Evolutionary conservation across 352 stramenopile genomes (phyloP), one percentile per base, ranked within the genome.

Genomic region (Phytophthora niederhauseri): DNA sequence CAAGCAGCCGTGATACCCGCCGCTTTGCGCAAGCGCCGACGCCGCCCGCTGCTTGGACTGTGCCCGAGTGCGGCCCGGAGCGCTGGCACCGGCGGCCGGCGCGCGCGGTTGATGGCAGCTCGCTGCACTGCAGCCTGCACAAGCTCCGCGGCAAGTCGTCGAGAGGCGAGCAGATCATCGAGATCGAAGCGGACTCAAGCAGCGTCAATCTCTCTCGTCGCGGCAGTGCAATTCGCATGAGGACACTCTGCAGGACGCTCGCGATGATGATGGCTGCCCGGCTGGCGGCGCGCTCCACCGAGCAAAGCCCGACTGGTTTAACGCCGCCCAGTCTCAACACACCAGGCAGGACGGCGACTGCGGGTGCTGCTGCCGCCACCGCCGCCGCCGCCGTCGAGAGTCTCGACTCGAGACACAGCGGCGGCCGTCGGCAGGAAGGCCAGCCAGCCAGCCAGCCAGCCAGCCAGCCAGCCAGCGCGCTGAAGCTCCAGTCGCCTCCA

Each of bases 231-330:
- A 43, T 17, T 17, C 4, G 38, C 38, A 48, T 48, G 38, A 15
- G 38, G 38, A 48, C 38, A 48, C 38, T 48, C 38, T 48, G 38
- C 38, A 48, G 38, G 38, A 48, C 22, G 20, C 48, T 61, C 45
- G 41, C 20, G 22, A 34, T 68, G 60, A 68, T 72, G 58, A 68
- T 68, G 65, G 22, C 57, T 61, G n/a, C 5, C 52, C 57, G 38
- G 46, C 48, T 64, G 54, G 45, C 41, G 19, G 36, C 24, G 48
- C 24, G 22, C 22, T 26, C 22, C 22, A 26, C 22, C 22, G 55
- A 60, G 54, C 41, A 14, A 52, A 31, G 22, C 48, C 5, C 34
- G 51, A 22, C 17, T 51, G 28, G 28, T 56, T 45, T 55, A 52
- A 54, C 57, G 41, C 28, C 34, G 41, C n/a, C 48, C 15, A n/a